phyloP scores from a whole-genome alignment of 2,329 filamentous ascomycete species.

The Cadophora gregata region DNA sequence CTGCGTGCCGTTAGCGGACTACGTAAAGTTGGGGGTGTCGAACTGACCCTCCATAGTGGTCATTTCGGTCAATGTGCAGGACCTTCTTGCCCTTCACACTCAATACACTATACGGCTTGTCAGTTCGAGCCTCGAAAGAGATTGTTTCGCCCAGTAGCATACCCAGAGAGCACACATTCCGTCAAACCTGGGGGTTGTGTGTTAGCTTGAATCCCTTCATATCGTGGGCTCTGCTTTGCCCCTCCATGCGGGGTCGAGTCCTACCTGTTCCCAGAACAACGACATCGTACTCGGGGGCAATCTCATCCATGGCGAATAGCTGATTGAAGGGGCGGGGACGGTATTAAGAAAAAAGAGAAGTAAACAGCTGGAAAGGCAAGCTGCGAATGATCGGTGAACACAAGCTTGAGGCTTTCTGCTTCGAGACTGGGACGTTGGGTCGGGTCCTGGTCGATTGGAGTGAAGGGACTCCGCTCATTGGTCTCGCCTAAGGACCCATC shows the following conservation, averaged over 20 bases:
- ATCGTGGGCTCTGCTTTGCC: conserved; percentile 35
- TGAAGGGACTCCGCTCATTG: conserved; percentile 36
- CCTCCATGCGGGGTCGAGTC: conserved; percentile 50
- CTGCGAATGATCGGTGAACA: conserved; percentile 36
- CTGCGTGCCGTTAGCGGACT: conserved; percentile 53
- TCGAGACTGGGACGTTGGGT: conserved; percentile 24
- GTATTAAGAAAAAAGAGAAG: conserved; percentile 25
- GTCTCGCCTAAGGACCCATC: conserved; percentile 36
- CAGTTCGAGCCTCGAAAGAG: conserved; percentile 29
- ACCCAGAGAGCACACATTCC: conserved; percentile 99
- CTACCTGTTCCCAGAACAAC: conserved; percentile 96
- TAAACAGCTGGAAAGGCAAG: conserved; percentile 21
- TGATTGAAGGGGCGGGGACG: conserved; percentile 22
- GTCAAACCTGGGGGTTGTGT: conserved; percentile 73
- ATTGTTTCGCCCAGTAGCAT: conserved; percentile 45
- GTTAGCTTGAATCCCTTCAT: conserved; percentile 25
- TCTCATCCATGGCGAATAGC: conserved; percentile 85
- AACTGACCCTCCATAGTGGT: conserved; percentile 91
- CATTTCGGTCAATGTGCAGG: conserved; percentile 97
- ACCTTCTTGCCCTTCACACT: conserved; percentile 99
- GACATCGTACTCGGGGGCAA: conserved; percentile 98
- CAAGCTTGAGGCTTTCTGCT: conserved; percentile 29
- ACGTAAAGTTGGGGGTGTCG: conserved; percentile 14
- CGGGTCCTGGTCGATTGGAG: conserved; percentile 9
- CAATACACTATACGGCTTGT: conserved; percentile 68